Evolutionary conservation across 352 stramenopile genomes (phyloP).

Genomic region (Pythium aquatile): DNA sequence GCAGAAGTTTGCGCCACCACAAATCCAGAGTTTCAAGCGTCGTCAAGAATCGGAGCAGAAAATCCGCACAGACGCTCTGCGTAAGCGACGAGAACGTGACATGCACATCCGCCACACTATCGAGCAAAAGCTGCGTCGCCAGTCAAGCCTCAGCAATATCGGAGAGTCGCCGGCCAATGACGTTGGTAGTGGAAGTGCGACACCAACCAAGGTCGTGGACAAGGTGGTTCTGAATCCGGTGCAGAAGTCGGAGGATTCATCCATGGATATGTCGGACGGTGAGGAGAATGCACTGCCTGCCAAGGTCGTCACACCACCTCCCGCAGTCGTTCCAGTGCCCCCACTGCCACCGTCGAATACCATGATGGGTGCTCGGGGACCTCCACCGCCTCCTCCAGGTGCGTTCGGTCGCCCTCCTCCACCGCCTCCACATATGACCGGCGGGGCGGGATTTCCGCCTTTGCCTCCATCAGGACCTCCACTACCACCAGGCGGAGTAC

Average conservation of each 20-base stretch:
- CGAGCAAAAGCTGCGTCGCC: constrained; percentile 39
- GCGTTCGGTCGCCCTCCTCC: constrained; percentile 7
- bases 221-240: constrained; percentile 6
- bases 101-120: constrained; percentile 65
- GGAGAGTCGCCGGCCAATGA: constrained; percentile 27
- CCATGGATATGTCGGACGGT: constrained; percentile 69
- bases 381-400: constrained; percentile 9
- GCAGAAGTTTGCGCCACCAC: constrained; percentile 56
- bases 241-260: constrained; percentile 53
- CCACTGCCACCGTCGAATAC: background rate
- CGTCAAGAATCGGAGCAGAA: constrained; percentile 76
- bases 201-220: constrained; percentile 10
- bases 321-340: background rate
- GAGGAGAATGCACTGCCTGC: constrained; percentile 21
- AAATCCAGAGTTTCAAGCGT: constrained; percentile 85
- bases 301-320: background rate
- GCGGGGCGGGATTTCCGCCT: constrained; percentile 1
- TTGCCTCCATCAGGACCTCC: constrained; percentile 7
- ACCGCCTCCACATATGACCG: constrained; percentile 16
- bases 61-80: constrained; percentile 62
- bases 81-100: constrained; percentile 73
- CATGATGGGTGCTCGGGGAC: constrained; percentile 1
- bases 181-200: constrained; percentile 17
- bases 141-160: constrained; percentile 11
- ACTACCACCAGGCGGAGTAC: constrained; percentile 10